phyloP scores from a whole-genome alignment of 305 asterid genomes.

The Withania somnifera region DNA sequence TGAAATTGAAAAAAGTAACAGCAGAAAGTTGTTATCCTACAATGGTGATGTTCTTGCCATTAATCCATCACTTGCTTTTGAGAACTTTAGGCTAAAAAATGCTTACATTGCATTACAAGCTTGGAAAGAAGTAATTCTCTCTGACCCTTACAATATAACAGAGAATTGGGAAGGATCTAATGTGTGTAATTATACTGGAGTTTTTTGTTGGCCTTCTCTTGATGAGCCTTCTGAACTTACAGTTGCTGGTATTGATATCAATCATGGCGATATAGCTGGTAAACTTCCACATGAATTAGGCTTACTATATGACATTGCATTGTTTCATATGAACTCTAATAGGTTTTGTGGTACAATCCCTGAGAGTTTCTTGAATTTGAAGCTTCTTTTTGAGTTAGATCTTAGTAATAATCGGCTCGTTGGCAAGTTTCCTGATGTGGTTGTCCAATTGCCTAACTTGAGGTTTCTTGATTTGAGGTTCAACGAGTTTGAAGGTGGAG shows the following conservation, averaged over 20 bases:
- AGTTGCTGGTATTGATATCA: constrained; percentile 47
- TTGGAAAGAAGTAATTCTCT: constrained; percentile 43
- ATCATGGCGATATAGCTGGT: constrained; percentile 47
- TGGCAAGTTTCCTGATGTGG: constrained; percentile 28
- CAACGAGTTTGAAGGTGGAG: constrained; percentile 40
- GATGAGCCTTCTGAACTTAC: constrained; percentile 26
- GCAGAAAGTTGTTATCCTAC: constrained; percentile 28
- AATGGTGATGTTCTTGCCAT: constrained; percentile 32
- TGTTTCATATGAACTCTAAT: constrained; percentile 43
- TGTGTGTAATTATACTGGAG: constrained; percentile 49
- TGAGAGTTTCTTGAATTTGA: constrained; percentile 33
- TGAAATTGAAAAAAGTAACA: background rate
- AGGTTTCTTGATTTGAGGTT: constrained; percentile 40
- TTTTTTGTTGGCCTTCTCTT: constrained; percentile 41
- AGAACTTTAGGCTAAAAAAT: constrained; percentile 30
- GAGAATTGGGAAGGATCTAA: constrained; percentile 41
- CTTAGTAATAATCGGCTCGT: constrained; percentile 41
- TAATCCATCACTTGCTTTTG: constrained; percentile 21
- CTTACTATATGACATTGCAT: constrained; percentile 34
- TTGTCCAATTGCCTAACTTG: constrained; percentile 26
- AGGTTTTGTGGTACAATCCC: constrained; percentile 47
- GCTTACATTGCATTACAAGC: constrained; percentile 62
- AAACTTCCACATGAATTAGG: constrained; percentile 43
- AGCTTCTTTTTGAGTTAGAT: constrained; percentile 40
- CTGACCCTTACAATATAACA: constrained; percentile 40